These are phyloP conservation scores for Pseudozyma tsukubaensis DNA, from an alignment of 1,284 basidiomycete genomes.

Conservation along the genomic window DNA sequence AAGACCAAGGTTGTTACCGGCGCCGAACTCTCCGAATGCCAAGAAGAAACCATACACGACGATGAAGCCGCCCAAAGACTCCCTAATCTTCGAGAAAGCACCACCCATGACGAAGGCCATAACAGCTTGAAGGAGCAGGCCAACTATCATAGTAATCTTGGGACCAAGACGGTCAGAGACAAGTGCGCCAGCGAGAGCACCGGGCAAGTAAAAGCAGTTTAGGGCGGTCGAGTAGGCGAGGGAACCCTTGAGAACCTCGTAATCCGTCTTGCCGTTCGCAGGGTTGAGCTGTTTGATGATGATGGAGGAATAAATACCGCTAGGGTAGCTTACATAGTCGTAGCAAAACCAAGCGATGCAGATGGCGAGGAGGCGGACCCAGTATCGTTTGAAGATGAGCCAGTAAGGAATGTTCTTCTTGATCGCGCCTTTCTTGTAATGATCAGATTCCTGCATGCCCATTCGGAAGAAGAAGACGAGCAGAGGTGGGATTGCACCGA, in stretches of 20 bases:
- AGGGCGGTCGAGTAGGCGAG: slow-evolving; percentile 69
- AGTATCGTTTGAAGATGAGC: slow-evolving; percentile 84
- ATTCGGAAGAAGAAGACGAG: slow-evolving; percentile 87
- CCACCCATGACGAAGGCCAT: slow-evolving; percentile 74
- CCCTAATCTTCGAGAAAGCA: slow-evolving; percentile 48
- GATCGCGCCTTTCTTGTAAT: slow-evolving; percentile 79
- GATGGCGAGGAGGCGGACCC: slow-evolving; percentile 77
- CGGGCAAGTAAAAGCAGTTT: slow-evolving; percentile 73
- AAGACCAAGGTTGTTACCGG: slow-evolving; percentile 64
- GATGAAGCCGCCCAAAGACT: slow-evolving; percentile 71
- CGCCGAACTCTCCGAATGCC: slow-evolving; percentile 81
- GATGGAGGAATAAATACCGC: slow-evolving; percentile 82
- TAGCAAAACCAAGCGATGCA: slow-evolving; percentile 75
- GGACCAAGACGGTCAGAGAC: slow-evolving; percentile 72
- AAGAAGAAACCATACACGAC: slow-evolving; percentile 91
- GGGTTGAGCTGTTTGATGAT: slow-evolving; percentile 77
- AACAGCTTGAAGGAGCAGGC: slow-evolving; percentile 55
- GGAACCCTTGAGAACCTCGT: slow-evolving; percentile 26
- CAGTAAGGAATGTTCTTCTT: slow-evolving; percentile 79
- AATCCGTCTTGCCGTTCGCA: slow-evolving; percentile 21
- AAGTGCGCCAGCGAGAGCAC: slow-evolving; percentile 82
- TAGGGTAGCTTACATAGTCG: slow-evolving; percentile 60
- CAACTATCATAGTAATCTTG: slow-evolving; percentile 61
- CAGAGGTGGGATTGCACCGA: slow-evolving; percentile 84
- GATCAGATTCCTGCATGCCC: slow-evolving; percentile 81